Percentiles rank a stretch among this genome's conserved stretches.
phyloP scores from a whole-genome alignment of 257 asterid genomes.

The Salvia splendens region DNA sequence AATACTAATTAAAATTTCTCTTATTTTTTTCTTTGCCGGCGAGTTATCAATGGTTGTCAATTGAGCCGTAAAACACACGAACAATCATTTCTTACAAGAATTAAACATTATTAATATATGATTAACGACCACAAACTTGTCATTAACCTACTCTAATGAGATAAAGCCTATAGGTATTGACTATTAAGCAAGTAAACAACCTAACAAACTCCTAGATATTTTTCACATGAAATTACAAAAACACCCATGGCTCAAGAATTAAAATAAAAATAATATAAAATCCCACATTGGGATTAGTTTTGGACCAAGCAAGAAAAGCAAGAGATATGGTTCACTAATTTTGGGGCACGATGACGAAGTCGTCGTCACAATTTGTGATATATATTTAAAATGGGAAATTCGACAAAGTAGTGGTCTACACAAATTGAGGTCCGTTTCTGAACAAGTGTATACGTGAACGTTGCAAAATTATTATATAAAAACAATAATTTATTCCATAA shows the following conservation, averaged over 20 bases:
- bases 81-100: neutral
- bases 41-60: neutral
- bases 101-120: neutral
- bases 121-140: conserved; percentile 14
- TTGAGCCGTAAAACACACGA: conserved; percentile 20
- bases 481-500: neutral
- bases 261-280: conserved; percentile 10
- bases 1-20: neutral
- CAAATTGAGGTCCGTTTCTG: conserved; percentile 22
- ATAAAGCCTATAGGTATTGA: neutral
- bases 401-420: conserved; percentile 31
- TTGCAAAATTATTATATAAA: neutral
- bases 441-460: conserved; percentile 19
- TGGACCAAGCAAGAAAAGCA: conserved; percentile 29
- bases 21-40: neutral
- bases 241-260: neutral
- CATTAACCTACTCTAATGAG: neutral
- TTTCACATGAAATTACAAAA: neutral
- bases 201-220: conserved; percentile 17
- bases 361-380: conserved; percentile 27
- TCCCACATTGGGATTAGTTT: neutral
- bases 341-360: neutral
- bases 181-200: neutral
- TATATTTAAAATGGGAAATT: neutral
- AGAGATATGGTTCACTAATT: conserved; percentile 40